These are phyloP conservation scores for Claviceps arundinis DNA, from an alignment of 2,329 filamentous ascomycete species.

Conservation along the genomic window DNA sequence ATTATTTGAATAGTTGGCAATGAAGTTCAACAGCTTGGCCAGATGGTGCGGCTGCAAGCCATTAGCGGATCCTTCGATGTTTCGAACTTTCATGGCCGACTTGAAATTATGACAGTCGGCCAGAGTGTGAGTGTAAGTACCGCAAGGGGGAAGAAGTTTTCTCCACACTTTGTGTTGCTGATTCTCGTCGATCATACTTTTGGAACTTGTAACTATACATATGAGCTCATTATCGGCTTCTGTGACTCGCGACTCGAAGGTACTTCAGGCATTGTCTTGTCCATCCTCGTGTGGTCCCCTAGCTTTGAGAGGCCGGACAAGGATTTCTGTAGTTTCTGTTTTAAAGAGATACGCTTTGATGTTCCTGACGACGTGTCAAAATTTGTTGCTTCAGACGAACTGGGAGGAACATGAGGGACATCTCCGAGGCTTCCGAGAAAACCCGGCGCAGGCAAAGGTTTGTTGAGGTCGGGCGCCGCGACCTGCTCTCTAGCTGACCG, in stretches of 20 bases:
- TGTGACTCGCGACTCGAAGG: not conserved
- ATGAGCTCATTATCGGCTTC: not conserved
- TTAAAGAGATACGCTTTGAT: not conserved
- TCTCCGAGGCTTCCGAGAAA: not conserved
- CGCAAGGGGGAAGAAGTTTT: no score
- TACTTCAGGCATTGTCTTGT: not conserved
- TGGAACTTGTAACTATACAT: no score
- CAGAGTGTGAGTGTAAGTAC: not conserved
- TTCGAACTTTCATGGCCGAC: not conserved
- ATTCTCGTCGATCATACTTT: not conserved
- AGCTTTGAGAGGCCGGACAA: conserved; percentile 3
- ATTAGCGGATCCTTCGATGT: not conserved
- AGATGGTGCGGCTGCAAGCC: not conserved
- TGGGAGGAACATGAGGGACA: not conserved
- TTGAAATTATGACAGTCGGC: not conserved
- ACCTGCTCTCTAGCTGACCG: not conserved
- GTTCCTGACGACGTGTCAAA: not conserved
- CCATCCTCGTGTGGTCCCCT: not conserved
- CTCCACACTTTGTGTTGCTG: not conserved
- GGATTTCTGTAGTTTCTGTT: conserved; percentile 3
- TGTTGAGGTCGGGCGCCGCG: not conserved
- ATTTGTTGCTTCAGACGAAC: not conserved
- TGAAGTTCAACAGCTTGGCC: not conserved
- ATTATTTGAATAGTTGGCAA: not conserved
- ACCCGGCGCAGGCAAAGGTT: not conserved